These are phyloP conservation scores for Hortiboletus rubellus DNA, from an alignment of 1,284 basidiomycete species.

Conservation along the genomic window DNA sequence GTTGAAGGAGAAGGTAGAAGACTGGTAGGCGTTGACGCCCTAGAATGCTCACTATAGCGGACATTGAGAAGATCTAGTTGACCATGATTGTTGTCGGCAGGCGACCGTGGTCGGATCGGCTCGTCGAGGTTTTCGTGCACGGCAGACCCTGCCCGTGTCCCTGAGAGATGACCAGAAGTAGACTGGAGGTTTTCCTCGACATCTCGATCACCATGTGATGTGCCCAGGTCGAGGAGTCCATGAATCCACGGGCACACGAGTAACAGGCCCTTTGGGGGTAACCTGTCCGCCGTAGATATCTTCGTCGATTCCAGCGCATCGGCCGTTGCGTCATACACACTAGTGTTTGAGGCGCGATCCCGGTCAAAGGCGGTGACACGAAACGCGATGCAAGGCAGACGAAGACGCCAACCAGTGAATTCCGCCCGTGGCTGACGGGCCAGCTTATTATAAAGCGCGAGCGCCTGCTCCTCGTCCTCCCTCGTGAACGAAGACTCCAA, in stretches of 20 bases:
- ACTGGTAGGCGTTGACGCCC: background rate
- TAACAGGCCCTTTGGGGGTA: background rate
- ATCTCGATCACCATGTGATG: background rate
- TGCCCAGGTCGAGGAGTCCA: slow-evolving; percentile 1
- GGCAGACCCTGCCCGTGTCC: background rate
- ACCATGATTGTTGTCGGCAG: background rate
- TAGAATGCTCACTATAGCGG: background rate
- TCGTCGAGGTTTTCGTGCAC: background rate
- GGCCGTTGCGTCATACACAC: background rate
- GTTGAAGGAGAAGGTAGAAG: background rate
- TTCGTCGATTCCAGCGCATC: background rate
- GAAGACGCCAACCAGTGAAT: slow-evolving; percentile 3
- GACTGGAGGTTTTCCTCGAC: background rate
- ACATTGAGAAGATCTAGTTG: background rate
- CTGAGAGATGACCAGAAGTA: background rate
- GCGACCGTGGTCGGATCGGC: background rate
- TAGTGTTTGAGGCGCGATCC: background rate
- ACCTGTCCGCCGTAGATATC: background rate
- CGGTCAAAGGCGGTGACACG: background rate
- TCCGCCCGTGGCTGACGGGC: background rate
- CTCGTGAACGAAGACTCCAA: background rate
- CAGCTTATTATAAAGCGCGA: background rate
- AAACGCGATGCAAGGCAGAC: slow-evolving; percentile 8
- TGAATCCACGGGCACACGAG: slow-evolving; percentile 16
- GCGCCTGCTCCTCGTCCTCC: background rate